Percentiles rank a stretch among this genome's conserved stretches.
Evolutionary conservation across 2,329 filamentous ascomycete genomes (phyloP).

Genomic region (Phyllosticta citriasiana): DNA sequence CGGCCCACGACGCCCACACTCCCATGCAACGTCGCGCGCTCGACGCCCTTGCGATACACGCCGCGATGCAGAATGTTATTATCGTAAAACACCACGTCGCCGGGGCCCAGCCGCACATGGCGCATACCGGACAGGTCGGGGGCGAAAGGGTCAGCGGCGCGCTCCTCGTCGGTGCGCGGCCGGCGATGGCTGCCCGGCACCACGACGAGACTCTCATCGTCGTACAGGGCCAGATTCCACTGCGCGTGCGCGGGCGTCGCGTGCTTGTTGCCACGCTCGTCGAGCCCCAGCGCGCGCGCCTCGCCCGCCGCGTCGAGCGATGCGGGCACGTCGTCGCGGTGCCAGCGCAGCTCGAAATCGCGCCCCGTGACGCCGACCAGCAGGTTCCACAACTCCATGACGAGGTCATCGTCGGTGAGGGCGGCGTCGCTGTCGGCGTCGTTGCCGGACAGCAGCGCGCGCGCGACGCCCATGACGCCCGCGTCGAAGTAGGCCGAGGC

Average conservation of each 20-base stretch:
- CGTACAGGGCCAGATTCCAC: conserved; percentile 76
- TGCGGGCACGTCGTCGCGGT: conserved; percentile 69
- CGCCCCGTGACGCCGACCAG: conserved; percentile 57
- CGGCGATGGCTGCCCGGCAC: conserved; percentile 68
- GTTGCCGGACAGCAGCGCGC: conserved; percentile 46
- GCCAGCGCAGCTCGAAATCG: conserved; percentile 72
- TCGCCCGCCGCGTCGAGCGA: conserved; percentile 17
- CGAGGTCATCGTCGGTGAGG: conserved; percentile 66
- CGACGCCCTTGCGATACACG: conserved; percentile 48
- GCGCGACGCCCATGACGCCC: conserved; percentile 18
- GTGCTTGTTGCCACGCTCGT: conserved; percentile 58
- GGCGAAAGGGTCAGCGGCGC: conserved; percentile 57
- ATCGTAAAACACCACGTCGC: conserved; percentile 80
- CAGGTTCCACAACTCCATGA: conserved; percentile 84
- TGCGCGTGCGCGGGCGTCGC: conserved; percentile 62
- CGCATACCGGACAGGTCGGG: conserved; percentile 51
- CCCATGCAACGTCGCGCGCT: conserved; percentile 63
- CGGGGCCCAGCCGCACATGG: conserved; percentile 56
- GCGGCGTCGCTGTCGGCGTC: conserved; percentile 35
- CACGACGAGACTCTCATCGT: conserved; percentile 61
- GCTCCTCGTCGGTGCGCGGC: conserved; percentile 59
- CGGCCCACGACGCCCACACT: conserved; percentile 54
- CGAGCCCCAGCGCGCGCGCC: conserved; percentile 38
- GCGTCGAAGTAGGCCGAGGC: conserved; percentile 62
- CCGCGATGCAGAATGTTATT: conserved; percentile 78